These are phyloP conservation scores for Cruciata laevipes DNA, from an alignment of 257 asterid species.

Conservation along the genomic window DNA sequence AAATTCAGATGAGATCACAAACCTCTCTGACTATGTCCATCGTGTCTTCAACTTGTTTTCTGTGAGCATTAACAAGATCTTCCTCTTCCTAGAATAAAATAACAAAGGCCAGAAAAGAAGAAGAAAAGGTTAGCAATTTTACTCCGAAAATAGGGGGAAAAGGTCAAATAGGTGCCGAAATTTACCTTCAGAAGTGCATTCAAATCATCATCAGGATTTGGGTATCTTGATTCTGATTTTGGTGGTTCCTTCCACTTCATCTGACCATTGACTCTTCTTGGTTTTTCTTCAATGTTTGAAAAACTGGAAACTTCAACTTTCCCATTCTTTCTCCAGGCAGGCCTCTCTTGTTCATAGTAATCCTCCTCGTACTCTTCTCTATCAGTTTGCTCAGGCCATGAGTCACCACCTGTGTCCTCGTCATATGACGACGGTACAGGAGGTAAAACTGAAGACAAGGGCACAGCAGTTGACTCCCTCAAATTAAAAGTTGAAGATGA, in stretches of 20 bases:
- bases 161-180: background rate
- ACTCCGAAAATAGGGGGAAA: background rate
- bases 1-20: conserved; percentile 13
- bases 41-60: conserved; percentile 48
- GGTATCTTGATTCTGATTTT: conserved; percentile 47
- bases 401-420: conserved; percentile 73
- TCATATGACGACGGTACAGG: conserved; percentile 52
- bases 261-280: conserved; percentile 55
- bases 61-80: conserved; percentile 42
- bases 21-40: conserved; percentile 80
- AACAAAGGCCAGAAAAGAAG: background rate
- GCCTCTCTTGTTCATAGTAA: conserved; percentile 68
- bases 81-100: conserved; percentile 64
- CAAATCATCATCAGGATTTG: conserved; percentile 53
- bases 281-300: conserved; percentile 49
- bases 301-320: conserved; percentile 48
- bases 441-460: conserved; percentile 45
- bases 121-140: background rate
- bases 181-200: conserved; percentile 70
- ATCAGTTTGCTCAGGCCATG: conserved; percentile 80
- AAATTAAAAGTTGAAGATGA: conserved; percentile 53
- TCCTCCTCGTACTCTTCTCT: conserved; percentile 82
- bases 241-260: conserved; percentile 71
- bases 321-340: conserved; percentile 41
- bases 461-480: conserved; percentile 67